Conservation (phyloP, 345 rosid genomes). For the Salix caprea region DNA sequence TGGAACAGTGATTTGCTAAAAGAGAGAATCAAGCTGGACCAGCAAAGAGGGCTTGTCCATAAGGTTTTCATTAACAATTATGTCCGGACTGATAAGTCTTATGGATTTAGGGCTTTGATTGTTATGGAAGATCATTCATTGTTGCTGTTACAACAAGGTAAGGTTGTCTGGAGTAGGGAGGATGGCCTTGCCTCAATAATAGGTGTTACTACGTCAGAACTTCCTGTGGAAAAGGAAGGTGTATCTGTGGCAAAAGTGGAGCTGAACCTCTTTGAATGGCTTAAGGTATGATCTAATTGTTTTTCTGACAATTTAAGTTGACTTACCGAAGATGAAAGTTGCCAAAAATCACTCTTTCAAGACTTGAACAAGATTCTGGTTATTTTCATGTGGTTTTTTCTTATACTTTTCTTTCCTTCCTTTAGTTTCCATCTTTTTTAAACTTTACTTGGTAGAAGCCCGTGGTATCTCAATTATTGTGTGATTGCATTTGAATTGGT, state of each 20-base stretch:
- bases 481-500: not conserved
- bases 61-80: conserved; percentile 92
- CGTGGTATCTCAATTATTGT: not conserved
- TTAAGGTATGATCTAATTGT: conserved; percentile 52
- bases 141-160: conserved; percentile 86
- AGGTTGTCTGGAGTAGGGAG: conserved; percentile 93
- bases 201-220: conserved; percentile 82
- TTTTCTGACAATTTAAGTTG: not conserved
- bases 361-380: not conserved
- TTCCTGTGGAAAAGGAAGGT: conserved; percentile 81
- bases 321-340: conserved; percentile 2
- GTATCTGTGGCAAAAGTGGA: conserved; percentile 93
- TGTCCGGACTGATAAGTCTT: conserved; percentile 79
- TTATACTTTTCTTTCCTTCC: not conserved
- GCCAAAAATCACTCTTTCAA: not conserved
- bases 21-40: conserved; percentile 69
- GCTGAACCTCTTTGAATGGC: conserved; percentile 93
- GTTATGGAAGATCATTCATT: conserved; percentile 99
- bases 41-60: conserved; percentile 64
- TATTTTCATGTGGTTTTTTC: not conserved
- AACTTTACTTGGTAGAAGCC: not conserved
- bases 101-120: conserved; percentile 95
- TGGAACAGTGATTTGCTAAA: conserved; percentile 66
- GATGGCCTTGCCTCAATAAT: conserved; percentile 87
- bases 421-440: not conserved